A percentile compares a stretch with the other conserved stretches of the same genome.
phyloP scores from a whole-genome alignment of 192 early-diverging fungal genomes.

The Coemansia sp. region DNA sequence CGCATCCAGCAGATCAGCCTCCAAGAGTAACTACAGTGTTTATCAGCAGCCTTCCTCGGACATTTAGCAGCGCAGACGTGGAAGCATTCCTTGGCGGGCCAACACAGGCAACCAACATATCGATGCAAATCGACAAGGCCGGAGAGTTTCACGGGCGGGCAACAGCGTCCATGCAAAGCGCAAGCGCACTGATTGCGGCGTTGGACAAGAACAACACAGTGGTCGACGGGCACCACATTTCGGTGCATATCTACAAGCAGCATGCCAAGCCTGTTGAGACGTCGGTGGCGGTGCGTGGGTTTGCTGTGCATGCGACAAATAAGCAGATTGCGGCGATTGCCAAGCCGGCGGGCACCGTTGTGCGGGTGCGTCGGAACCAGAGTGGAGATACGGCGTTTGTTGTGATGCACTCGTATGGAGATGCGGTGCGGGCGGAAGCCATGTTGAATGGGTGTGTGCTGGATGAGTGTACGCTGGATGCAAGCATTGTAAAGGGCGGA shows the following conservation, averaged over 20 bases:
- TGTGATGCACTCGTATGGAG: slow-evolving; percentile 24
- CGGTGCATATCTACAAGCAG: slow-evolving; percentile 35
- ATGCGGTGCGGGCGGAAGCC: slow-evolving; percentile 13
- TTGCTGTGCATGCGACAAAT: slow-evolving; percentile 36
- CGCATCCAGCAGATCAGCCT: background rate
- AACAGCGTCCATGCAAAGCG: slow-evolving; percentile 13
- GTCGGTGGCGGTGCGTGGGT: slow-evolving; percentile 30
- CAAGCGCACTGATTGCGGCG: slow-evolving; percentile 25
- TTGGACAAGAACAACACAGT: slow-evolving; percentile 41
- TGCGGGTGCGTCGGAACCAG: slow-evolving; percentile 34
- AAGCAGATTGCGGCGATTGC: slow-evolving; percentile 39
- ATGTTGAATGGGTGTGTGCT: slow-evolving; percentile 23
- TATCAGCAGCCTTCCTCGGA: slow-evolving; percentile 26
- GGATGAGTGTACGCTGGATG: slow-evolving; percentile 16
- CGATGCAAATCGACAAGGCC: slow-evolving; percentile 24
- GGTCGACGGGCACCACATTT: slow-evolving; percentile 20
- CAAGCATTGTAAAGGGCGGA: background rate
- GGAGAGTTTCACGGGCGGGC: slow-evolving; percentile 38
- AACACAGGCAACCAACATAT: slow-evolving; percentile 3
- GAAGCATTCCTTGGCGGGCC: slow-evolving; percentile 23
- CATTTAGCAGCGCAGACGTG: slow-evolving; percentile 11
- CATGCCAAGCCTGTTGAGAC: slow-evolving; percentile 11
- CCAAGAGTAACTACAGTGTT: slow-evolving; percentile 13
- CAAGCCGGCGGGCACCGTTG: slow-evolving; percentile 16
- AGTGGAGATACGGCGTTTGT: slow-evolving; percentile 30